These are phyloP conservation scores for Phytophthora hibernalis DNA, from an alignment of 352 stramenopile species.

Conservation along the genomic window DNA sequence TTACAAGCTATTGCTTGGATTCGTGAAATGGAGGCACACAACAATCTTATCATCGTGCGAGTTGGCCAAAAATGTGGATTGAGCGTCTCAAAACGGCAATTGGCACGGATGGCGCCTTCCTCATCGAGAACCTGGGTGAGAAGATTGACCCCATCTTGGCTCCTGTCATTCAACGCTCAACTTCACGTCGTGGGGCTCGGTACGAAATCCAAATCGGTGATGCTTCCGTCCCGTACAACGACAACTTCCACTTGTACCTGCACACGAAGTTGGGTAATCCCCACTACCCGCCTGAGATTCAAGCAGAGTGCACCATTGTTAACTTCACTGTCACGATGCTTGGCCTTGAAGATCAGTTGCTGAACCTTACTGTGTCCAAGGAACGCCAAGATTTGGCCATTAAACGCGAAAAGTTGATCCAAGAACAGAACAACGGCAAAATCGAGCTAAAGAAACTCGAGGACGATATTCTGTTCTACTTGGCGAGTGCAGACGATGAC, in stretches of 20 bases:
- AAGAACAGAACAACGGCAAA: slow-evolving; percentile 96
- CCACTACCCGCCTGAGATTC: slow-evolving; percentile 95
- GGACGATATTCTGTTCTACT: slow-evolving; percentile 95
- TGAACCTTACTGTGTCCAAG: slow-evolving; percentile 94
- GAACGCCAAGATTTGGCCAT: slow-evolving; percentile 87
- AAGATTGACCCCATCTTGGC: slow-evolving; percentile 95
- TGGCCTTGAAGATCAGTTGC: slow-evolving; percentile 93
- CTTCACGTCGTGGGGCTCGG: slow-evolving; percentile 92
- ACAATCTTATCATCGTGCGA: slow-evolving; percentile 94
- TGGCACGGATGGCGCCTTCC: slow-evolving; percentile 91
- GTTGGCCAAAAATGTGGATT: slow-evolving; percentile 96
- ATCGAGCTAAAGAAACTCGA: slow-evolving; percentile 97
- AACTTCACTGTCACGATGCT: slow-evolving; percentile 96
- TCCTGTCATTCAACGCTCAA: slow-evolving; percentile 94
- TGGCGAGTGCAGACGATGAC: slow-evolving; percentile 95
- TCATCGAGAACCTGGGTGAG: slow-evolving; percentile 96
- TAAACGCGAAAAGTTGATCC: slow-evolving; percentile 92
- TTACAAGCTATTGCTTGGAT: slow-evolving; percentile 95
- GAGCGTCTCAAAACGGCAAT: slow-evolving; percentile 94
- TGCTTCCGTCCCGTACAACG: slow-evolving; percentile 94
- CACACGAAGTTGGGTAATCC: slow-evolving; percentile 96
- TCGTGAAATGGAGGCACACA: slow-evolving; percentile 91
- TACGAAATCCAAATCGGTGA: slow-evolving; percentile 96
- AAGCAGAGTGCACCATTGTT: slow-evolving; percentile 95
- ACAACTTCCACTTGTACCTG: slow-evolving; percentile 94